Conservation (phyloP, 495 filamentous ascomycete species). For the Tuber umbilicatum region DNA sequence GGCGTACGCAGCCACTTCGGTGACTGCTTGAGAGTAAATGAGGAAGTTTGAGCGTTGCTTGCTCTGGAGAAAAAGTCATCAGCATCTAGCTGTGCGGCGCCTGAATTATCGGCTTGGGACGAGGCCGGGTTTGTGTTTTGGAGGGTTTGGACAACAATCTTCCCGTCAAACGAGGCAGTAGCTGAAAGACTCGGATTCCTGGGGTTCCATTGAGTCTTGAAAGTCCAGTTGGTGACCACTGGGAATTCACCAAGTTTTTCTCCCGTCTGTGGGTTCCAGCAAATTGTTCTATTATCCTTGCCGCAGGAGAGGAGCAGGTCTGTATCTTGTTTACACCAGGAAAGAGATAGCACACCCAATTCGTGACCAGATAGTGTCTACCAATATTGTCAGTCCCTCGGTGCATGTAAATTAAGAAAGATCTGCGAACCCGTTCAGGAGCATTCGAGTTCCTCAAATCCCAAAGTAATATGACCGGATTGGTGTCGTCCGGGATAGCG, state of each 20-base stretch:
- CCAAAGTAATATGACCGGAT: conserved; percentile 85
- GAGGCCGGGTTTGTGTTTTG: conserved; percentile 75
- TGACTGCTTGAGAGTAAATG: conserved; percentile 76
- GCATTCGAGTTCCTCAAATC: conserved; percentile 93
- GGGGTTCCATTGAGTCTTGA: conserved; percentile 90
- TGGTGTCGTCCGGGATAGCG: conserved; percentile 82
- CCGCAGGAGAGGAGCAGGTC: conserved; percentile 89
- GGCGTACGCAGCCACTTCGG: conserved; percentile 88
- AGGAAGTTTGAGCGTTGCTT: conserved; percentile 80
- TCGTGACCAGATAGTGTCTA: conserved; percentile 79
- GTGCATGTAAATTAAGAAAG: conserved; percentile 7
- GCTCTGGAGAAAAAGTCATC: conserved; percentile 96
- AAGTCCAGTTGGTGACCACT: conserved; percentile 97
- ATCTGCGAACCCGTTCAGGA: conserved; percentile 62
- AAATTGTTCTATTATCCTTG: conserved; percentile 90
- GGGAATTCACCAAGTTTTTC: conserved; percentile 85
- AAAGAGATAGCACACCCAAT: conserved; percentile 84
- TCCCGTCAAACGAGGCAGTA: conserved; percentile 94
- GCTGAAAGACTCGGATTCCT: conserved; percentile 84
- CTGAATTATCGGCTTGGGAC: conserved; percentile 47
- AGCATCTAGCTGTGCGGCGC: conserved; percentile 55
- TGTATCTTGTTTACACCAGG: conserved; percentile 90
- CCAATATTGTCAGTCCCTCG: conserved; percentile 17
- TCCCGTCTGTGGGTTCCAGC: conserved; percentile 93
- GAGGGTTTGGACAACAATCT: conserved; percentile 82